Conservation (phyloP, 768 basidiomycete species). For the Pisolithus sp. region DNA sequence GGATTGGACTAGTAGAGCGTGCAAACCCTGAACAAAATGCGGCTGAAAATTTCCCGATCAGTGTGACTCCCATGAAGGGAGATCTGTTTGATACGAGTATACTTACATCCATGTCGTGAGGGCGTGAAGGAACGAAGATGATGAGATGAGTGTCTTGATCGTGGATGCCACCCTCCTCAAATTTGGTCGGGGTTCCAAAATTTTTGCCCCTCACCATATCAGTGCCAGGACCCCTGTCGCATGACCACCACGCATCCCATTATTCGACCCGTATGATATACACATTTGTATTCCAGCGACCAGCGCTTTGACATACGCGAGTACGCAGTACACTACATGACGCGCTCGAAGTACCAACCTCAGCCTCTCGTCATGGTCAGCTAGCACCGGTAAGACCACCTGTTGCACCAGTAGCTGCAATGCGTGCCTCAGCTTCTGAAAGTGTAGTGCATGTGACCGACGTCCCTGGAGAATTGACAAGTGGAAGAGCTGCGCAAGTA, state of each 20-base stretch:
- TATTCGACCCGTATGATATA: no score
- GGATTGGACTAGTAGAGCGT: conserved; percentile 79
- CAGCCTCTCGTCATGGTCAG: background rate
- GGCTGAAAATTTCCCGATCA: conserved; percentile 35
- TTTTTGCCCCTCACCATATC: conserved; percentile 12
- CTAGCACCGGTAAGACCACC: conserved; percentile 38
- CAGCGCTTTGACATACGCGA: no score
- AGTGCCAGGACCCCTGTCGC: background rate
- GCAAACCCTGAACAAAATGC: conserved; percentile 72
- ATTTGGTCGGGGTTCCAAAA: conserved; percentile 56
- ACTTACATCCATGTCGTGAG: conserved; percentile 27
- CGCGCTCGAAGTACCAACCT: no score
- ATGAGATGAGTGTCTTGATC: conserved; percentile 23
- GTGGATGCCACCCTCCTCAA: conserved; percentile 21
- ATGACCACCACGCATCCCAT: no score
- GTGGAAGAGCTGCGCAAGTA: conserved; percentile 45
- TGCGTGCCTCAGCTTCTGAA: conserved; percentile 38
- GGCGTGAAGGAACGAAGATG: conserved; percentile 22
- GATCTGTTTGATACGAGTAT: background rate
- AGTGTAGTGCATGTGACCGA: conserved; percentile 45
- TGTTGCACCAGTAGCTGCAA: conserved; percentile 37
- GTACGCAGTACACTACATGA: background rate
- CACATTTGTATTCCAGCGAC: no score
- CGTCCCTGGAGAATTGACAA: conserved; percentile 49
- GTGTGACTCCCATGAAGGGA: background rate